A percentile compares a stretch with the other conserved stretches of the same genome.
Evolutionary conservation across 2,329 filamentous ascomycete species (phyloP).

Genomic region (Sporothrix curviconia): DNA sequence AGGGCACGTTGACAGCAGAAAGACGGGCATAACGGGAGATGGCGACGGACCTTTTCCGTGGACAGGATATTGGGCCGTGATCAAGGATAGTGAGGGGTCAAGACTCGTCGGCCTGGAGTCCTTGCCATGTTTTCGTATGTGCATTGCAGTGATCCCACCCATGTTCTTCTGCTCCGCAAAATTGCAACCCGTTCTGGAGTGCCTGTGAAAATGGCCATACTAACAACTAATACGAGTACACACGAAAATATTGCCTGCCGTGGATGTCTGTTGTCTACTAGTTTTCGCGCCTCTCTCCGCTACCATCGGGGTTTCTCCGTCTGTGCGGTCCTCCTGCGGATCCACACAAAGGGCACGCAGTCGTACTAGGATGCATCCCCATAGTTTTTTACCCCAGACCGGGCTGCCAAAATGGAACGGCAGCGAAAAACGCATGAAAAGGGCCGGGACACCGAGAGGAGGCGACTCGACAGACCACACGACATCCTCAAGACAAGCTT

Average conservation of each 20-base stretch:
- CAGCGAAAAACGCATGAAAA: neutral
- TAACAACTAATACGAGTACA: neutral
- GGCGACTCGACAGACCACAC: neutral
- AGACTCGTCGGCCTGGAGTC: too few relatives aligned
- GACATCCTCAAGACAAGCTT: neutral
- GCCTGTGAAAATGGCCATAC: too few relatives aligned
- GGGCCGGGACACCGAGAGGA: neutral
- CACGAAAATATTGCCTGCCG: neutral
- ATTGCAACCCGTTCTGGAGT: too few relatives aligned
- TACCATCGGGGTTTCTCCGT: neutral
- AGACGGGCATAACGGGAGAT: neutral
- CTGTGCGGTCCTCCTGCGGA: neutral
- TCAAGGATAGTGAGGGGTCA: neutral
- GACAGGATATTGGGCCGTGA: neutral
- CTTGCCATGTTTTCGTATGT: too few relatives aligned
- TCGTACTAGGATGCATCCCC: neutral
- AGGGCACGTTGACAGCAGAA: neutral
- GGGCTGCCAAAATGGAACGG: neutral
- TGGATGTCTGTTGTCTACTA: neutral
- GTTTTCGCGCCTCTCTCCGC: neutral
- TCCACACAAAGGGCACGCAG: neutral
- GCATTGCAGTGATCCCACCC: too few relatives aligned
- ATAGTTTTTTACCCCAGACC: neutral
- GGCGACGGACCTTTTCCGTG: neutral
- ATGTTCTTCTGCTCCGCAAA: too few relatives aligned